phyloP scores from a whole-genome alignment of 768 basidiomycete genomes.

The Hydnum rufescens region DNA sequence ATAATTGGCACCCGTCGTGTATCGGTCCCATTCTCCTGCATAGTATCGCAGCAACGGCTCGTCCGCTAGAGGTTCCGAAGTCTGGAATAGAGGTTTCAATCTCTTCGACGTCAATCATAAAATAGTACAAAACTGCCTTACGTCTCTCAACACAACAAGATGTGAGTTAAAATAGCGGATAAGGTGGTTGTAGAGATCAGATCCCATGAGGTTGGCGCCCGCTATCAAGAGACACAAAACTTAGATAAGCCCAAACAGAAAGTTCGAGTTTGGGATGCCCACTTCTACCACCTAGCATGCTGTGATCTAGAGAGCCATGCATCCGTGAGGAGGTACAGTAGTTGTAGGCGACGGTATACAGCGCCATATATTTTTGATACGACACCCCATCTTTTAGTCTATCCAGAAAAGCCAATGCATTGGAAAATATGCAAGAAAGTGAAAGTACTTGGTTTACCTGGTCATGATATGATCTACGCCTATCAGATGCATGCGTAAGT shows the following conservation, averaged over 20 bases:
- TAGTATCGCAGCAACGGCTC: conserved; percentile 82
- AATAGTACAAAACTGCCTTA: conserved; percentile 16
- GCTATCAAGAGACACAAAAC: conserved; percentile 24
- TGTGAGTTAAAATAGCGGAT: conserved; percentile 78
- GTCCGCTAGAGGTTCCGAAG: conserved; percentile 62
- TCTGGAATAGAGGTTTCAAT: conserved; percentile 27
- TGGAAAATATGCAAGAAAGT: neutral
- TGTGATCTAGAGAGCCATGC: conserved; percentile 18
- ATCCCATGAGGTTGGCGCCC: conserved; percentile 90
- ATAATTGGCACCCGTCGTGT: conserved; percentile 92
- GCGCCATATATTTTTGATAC: conserved; percentile 71
- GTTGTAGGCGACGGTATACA: conserved; percentile 92
- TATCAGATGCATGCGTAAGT: neutral
- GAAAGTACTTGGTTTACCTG: conserved; percentile 20
- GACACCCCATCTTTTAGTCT: conserved; percentile 65
- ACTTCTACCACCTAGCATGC: conserved; percentile 16
- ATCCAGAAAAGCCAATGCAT: neutral
- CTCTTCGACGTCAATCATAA: too few species aligned
- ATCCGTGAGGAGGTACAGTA: conserved; percentile 71
- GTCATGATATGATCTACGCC: conserved; percentile 80
- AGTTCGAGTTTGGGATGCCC: neutral
- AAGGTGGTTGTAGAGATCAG: conserved; percentile 90
- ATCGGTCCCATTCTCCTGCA: conserved; percentile 83
- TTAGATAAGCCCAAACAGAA: conserved; percentile 11
- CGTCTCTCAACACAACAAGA: conserved; percentile 44